phyloP scores from a whole-genome alignment of 495 filamentous ascomycete genomes.

The Penicillium angulare region DNA sequence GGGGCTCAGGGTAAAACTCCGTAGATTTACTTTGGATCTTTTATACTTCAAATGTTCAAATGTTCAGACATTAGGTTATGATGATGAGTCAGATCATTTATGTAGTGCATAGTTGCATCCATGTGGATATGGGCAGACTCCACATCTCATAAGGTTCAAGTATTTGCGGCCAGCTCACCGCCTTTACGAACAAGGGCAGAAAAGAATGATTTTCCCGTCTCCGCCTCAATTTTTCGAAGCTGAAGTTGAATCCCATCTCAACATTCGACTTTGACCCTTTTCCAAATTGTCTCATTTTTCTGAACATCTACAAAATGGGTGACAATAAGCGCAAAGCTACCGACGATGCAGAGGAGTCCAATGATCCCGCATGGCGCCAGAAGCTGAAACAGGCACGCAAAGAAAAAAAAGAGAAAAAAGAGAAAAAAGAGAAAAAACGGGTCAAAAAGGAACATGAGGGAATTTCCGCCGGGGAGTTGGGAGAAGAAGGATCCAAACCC shows the following conservation, averaged over 20 bases:
- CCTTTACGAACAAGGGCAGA: slow-evolving; percentile 19
- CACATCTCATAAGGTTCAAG: not conserved
- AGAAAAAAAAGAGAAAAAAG: slow-evolving; percentile 18
- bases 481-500: not conserved
- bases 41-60: too few relatives aligned
- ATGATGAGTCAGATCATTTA: too few relatives aligned
- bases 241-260: slow-evolving; percentile 4
- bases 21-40: too few relatives aligned
- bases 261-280: slow-evolving; percentile 1
- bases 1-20: too few relatives aligned
- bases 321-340: slow-evolving; percentile 49
- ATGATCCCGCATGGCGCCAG: slow-evolving; percentile 37
- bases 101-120: too few relatives aligned
- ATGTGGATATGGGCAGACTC: not conserved
- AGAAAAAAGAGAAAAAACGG: slow-evolving; percentile 15
- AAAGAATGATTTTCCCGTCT: slow-evolving; percentile 25
- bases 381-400: slow-evolving; percentile 39
- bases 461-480: not conserved
- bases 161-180: slow-evolving; percentile 23
- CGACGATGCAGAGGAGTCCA: slow-evolving; percentile 20
- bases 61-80: too few relatives aligned
- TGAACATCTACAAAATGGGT: slow-evolving; percentile 30
- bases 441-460: slow-evolving; percentile 14
- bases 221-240: slow-evolving; percentile 31
- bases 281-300: not conserved